Conservation (phyloP, 371 early-diverging fungal species). For the Apophysomyces ossiformis region DNA sequence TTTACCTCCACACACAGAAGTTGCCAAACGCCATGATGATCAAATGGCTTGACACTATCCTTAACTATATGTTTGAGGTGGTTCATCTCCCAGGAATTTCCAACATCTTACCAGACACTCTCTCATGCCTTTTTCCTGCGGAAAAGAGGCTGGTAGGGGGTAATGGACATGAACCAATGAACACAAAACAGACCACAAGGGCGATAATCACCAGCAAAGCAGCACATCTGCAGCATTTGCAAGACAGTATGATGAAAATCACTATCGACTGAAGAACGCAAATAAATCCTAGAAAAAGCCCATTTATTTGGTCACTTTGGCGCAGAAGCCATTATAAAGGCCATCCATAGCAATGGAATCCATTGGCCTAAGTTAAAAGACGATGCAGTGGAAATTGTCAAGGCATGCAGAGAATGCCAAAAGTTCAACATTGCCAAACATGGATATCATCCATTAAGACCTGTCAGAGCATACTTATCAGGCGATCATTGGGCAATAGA, state of each 20-base stretch:
- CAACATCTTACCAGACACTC: constrained; percentile 25
- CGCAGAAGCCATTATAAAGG: constrained; percentile 19
- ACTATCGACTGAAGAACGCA: constrained; percentile 12
- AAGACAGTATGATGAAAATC: too few relatives aligned
- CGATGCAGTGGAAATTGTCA: constrained; percentile 19
- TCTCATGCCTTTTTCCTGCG: constrained; percentile 23
- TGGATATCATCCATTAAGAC: constrained; percentile 25
- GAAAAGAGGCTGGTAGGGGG: constrained; percentile 27
- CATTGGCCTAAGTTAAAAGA: constrained; percentile 25
- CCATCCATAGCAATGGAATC: constrained; percentile 15
- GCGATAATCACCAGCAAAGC: background rate
- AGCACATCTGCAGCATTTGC: background rate
- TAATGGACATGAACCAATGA: constrained; percentile 5
- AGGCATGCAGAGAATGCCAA: constrained; percentile 23
- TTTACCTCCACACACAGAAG: constrained; percentile 26
- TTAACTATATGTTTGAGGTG: constrained; percentile 27
- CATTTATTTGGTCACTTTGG: constrained; percentile 28
- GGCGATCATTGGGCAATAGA: constrained; percentile 34
- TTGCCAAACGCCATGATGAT: constrained; percentile 25
- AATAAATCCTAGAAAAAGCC: constrained; percentile 16
- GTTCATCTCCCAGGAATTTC: constrained; percentile 25
- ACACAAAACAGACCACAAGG: background rate
- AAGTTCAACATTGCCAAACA: constrained; percentile 14
- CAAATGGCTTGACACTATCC: constrained; percentile 28
- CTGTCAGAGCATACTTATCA: constrained; percentile 24